Evolutionary conservation across 2,329 filamentous ascomycete species (phyloP), one percentile per base, ranked within the genome.

Genomic region (Rhytidhysteron rufulum): DNA sequence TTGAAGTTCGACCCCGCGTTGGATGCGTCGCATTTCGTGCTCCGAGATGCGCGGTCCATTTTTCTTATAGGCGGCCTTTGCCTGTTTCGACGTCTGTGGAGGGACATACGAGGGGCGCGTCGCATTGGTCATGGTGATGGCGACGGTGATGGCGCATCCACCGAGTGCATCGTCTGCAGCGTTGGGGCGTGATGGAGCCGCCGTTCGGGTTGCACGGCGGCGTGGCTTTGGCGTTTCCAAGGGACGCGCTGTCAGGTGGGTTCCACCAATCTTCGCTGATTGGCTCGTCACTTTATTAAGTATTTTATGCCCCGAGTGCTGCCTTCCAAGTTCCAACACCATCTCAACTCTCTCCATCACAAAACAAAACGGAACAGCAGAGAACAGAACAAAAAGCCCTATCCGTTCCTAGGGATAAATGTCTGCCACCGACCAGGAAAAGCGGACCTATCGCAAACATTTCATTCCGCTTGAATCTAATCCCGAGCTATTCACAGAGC

Each of bases 401-500:
- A 31, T n/a, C 17, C 29, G 29, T 13, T 16, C 29, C 29, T 10
- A 16, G 9, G 29, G 17, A 31, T 16, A 10, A 31, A 31, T 31
- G 9, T n/a, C n/a, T 16, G 13, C 29, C 24, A 7, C 31, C 17
- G 15, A 32, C 7, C 7, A 8, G 16, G 31, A 15, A 8, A 15
- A 32, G 31, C 7, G 9, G 15, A n/a, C 7, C 7, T 35, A 34
- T 29, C 47, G 41, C 32, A 61, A 59, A 30, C 51, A 58, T 36
- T 61, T 58, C 43, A 54, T 58, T 16, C 58, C 58, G 3, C 53
- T 62, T 8, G 80, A 83, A 63, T 82, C 82, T 54, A 95, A 96
- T 71, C 90, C 93, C 0, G 82, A 88, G 68, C 82, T 96, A 22
- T 93, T 97, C 83, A 90, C 83, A 39, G 70, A 75, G 31, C 83